These are phyloP conservation scores for Beauveria sp. DNA, from an alignment of 2,329 filamentous ascomycete genomes.

Conservation along the genomic window DNA sequence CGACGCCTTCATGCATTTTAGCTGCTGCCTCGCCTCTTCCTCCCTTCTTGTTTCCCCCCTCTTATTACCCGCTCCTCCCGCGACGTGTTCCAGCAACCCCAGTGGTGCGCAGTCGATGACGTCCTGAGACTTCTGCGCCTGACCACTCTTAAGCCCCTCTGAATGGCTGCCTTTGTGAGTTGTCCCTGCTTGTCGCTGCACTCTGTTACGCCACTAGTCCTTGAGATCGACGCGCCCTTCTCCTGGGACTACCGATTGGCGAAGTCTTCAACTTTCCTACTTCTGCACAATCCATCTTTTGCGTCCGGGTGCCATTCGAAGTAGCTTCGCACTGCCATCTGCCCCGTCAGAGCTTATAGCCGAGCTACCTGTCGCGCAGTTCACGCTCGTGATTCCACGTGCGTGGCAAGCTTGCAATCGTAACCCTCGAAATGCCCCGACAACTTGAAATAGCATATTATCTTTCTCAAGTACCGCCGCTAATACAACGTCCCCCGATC, in stretches of 20 bases:
- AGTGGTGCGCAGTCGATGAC: constrained; percentile 10
- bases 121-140: constrained; percentile 10
- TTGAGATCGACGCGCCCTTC: background rate
- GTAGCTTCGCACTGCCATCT: background rate
- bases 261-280: background rate
- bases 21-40: background rate
- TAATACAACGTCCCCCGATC: background rate
- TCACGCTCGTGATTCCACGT: background rate
- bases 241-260: background rate
- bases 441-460: background rate
- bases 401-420: background rate
- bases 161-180: constrained; percentile 12
- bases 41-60: background rate
- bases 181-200: background rate
- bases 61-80: too few species aligned
- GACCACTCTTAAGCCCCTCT: constrained; percentile 8
- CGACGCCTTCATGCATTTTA: constrained; percentile 4
- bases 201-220: background rate
- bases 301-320: background rate
- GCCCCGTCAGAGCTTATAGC: background rate
- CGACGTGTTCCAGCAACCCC: background rate
- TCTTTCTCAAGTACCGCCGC: background rate
- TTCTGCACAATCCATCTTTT: background rate
- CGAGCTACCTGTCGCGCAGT: background rate
- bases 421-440: background rate